Evolutionary conservation across 352 stramenopile genomes (phyloP), one percentile per base, ranked within the genome.

Genomic region (Phytophthora cryptogea): DNA sequence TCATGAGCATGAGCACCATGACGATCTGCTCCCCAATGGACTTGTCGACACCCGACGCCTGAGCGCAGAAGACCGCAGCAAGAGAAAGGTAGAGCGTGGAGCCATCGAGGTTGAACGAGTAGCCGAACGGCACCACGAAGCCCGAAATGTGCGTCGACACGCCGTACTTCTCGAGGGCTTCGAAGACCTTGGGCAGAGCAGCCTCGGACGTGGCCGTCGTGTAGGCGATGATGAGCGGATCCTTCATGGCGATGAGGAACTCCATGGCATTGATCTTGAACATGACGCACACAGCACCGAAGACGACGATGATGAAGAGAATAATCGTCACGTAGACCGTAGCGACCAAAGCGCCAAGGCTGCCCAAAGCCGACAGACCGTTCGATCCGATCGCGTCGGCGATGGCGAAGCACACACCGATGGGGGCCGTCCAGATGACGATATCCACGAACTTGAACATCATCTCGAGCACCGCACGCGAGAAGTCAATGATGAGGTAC

Each of bases 381-480:
- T 88, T 88, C 35, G 63, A 64, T 52, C 64, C 78, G 42, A 88
- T 71, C 0, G 75, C 72, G 39, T 76, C 70, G 35, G 78, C 78
- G 33, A 88, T 68, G 5, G 70, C 73, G 35, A 88, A 85, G 60
- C 72, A 85, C 28, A 88, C 78, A 54, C 78, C 75, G 26, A 88
- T 54, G 5, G 78, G 75, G 3, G 78, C 74, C 4, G 75, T 78
- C 78, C 78, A 88, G 51, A 88, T 83, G 39, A 88, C 68, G 58
- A 88, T 85, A 53, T 83, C 70, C 5, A 85, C 75, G 46, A 88
- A 83, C 53, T 82, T 85, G 59, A 88, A 88, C 74, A 85, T 85
- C 69, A 85, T 81, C 55, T 83, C 71, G 20, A 88, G 76, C 3
- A 88, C 67, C 1, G 78, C 74, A 2, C 65, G 62, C 0, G 72